Conservation (phyloP, 129 eudicot species). For the Gnaphalium uliginosum region DNA sequence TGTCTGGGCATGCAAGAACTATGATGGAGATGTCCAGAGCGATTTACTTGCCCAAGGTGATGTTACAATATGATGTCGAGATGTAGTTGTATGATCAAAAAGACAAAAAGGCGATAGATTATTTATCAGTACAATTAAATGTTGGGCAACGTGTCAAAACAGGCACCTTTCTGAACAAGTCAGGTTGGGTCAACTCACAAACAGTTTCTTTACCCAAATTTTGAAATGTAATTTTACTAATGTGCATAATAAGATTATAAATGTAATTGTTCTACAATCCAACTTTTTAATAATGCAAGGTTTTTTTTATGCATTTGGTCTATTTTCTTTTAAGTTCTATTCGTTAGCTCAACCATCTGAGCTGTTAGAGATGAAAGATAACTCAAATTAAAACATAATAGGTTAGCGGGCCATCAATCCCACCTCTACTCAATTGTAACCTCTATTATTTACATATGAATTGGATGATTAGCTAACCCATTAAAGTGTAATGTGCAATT, state of each 20-base stretch:
- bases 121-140: neutral
- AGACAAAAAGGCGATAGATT: neutral
- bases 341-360: neutral
- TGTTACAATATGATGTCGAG: slow-evolving; percentile 1
- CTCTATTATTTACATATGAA: slow-evolving; percentile 1
- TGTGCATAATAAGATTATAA: neutral
- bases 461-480: slow-evolving; percentile 14
- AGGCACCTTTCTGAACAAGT: neutral
- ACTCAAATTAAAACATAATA: neutral
- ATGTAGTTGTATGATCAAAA: neutral
- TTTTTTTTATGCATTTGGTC: neutral
- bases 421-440: neutral
- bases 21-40: slow-evolving; percentile 98
- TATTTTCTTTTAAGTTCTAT: neutral
- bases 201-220: neutral
- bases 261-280: neutral
- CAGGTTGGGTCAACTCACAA: neutral
- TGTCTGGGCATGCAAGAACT: slow-evolving; percentile 99
- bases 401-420: neutral
- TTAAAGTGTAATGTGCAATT: neutral
- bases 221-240: neutral
- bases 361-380: neutral
- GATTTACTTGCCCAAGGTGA: slow-evolving; percentile 98
- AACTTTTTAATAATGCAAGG: neutral
- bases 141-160: neutral